Base-by-base conservation (phyloP, 352 stramenopile species). In the Phytophthora parvispora region DNA sequence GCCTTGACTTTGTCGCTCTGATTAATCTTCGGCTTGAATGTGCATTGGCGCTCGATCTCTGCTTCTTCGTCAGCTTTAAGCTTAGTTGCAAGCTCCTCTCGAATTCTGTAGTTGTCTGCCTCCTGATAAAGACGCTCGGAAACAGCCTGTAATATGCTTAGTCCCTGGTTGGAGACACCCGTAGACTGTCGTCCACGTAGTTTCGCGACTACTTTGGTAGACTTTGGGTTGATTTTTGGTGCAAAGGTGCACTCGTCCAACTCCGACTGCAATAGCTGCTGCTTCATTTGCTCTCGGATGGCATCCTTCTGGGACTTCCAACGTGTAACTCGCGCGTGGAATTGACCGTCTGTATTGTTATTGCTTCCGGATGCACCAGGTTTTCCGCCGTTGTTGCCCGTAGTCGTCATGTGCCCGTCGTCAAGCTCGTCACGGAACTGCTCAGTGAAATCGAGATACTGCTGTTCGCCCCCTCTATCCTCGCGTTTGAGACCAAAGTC, bases 261-360 rank as follows among this genome's bases (percentile, higher is more conserved):
- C 67, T 95, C 87, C 12, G 69, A 80, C 52, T 93, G 84, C 43
- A 93, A 68, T 48, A 92, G 54, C 38, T 95, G 85, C 69, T 95
- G 85, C 66, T 93, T 93, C 73, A 95, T 86, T 18, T 92, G 83
- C 59, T 95, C 84, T 55, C 85, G 86, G 45, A 88, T 67, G 1
- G 81, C 84, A 54, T 95, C 85, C 38, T 93, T 93, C 54, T 93
- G 87, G 8, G 84, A 91, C 49, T 91, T 92, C 85, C 87, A 95
- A 4, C 83, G 83, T 20, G 85, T 91, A 32, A 92, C 83, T 32
- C 87, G 85, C 2, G 83, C 69, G 60, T 93, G 87, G 55, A 95
- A 95, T 64, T 86, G 78, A 36, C 49, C 73, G 28, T 88, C 82
- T 24, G 69, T 75, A 15, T 67, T 71, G 43, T 74, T 81, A 16